Conservation (phyloP, 2,329 filamentous ascomycete species). For the Cytospora mali region DNA sequence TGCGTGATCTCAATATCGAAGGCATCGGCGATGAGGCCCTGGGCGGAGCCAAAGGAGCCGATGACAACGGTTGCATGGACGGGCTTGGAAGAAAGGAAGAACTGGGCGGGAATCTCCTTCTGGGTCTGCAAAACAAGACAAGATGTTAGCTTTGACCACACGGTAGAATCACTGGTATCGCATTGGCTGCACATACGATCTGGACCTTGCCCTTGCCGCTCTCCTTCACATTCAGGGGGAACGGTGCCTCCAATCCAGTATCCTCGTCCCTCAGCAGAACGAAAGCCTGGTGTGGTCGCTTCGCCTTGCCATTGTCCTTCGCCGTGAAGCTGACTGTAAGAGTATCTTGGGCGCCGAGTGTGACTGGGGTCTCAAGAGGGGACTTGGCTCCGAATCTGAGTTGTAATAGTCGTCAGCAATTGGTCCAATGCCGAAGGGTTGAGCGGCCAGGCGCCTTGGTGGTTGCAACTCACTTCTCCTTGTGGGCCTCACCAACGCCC, state of each 20-base stretch:
- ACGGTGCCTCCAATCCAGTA: slow-evolving; percentile 83
- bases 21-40: slow-evolving; percentile 66
- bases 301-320: slow-evolving; percentile 74
- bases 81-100: slow-evolving; percentile 68
- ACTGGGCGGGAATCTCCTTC: slow-evolving; percentile 84
- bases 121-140: slow-evolving; percentile 63
- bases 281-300: slow-evolving; percentile 93
- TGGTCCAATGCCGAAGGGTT: not conserved
- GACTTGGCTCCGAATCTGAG: slow-evolving; percentile 62
- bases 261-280: slow-evolving; percentile 75
- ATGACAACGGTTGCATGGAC: slow-evolving; percentile 82
- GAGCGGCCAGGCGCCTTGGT: slow-evolving; percentile 5
- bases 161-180: not conserved
- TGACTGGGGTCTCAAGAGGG: slow-evolving; percentile 64
- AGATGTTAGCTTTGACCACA: slow-evolving; percentile 33
- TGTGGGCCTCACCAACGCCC: slow-evolving; percentile 54
- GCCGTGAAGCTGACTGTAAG: slow-evolving; percentile 83
- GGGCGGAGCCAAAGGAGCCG: slow-evolving; percentile 79
- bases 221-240: slow-evolving; percentile 81
- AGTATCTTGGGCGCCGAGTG: slow-evolving; percentile 68
- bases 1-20: slow-evolving; percentile 73
- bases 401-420: slow-evolving; percentile 30
- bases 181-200: slow-evolving; percentile 63
- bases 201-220: slow-evolving; percentile 84
- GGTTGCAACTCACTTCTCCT: slow-evolving; percentile 63